Percentiles rank a stretch among this genome's conserved stretches.
Conservation (phyloP, 495 filamentous ascomycete species). For the Trichocladium uniseriatum region DNA sequence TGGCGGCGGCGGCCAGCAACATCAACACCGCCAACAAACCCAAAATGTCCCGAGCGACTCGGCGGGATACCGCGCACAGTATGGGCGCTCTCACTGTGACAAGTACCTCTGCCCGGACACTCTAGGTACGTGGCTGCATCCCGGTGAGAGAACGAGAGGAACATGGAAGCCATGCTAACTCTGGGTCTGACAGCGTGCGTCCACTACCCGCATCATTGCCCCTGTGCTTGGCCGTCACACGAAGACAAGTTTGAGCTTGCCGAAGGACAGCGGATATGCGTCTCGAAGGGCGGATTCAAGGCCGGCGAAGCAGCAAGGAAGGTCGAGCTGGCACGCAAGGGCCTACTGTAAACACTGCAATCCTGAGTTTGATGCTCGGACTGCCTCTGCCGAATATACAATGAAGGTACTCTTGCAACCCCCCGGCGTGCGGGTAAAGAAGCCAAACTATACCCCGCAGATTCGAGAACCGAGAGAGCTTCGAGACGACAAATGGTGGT, state of each 20-base stretch:
- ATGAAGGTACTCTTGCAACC: no score
- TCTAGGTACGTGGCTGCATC: constrained; percentile 37
- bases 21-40: constrained; percentile 47
- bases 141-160: no score
- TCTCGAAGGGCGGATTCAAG: constrained; percentile 73
- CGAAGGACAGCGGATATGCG: constrained; percentile 71
- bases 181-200: constrained; percentile 55
- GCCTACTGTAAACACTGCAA: constrained; percentile 51
- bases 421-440: neutral
- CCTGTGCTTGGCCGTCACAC: constrained; percentile 68
- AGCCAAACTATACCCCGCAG: neutral
- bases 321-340: constrained; percentile 75
- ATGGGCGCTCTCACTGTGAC: constrained; percentile 61
- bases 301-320: constrained; percentile 64
- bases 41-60: constrained; percentile 77
- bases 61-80: constrained; percentile 62
- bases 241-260: constrained; percentile 86
- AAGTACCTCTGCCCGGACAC: constrained; percentile 90
- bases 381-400: neutral
- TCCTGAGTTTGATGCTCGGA: neutral
- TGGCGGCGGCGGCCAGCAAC: constrained; percentile 35
- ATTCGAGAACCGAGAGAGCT: neutral
- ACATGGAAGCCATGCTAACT: no score
- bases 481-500: neutral
- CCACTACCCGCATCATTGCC: constrained; percentile 88